Conservation (phyloP, 2,329 filamentous ascomycete genomes). For the Emergomyces pasteurianus region DNA sequence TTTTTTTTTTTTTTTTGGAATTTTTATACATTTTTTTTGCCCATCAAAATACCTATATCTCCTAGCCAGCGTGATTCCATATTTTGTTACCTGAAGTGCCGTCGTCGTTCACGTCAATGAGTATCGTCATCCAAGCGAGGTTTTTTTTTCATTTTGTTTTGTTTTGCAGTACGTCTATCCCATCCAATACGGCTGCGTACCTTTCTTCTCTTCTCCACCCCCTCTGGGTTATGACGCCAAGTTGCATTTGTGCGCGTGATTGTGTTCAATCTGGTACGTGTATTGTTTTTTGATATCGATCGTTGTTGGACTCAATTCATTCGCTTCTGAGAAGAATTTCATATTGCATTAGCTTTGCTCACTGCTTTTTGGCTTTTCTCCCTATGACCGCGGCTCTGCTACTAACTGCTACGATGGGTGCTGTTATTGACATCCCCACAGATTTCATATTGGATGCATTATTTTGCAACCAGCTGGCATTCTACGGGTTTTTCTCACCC, state of each 20-base stretch:
- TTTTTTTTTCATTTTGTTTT: too few species aligned
- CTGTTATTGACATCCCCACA: too few species aligned
- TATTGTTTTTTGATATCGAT: background rate
- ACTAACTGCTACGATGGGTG: too few species aligned
- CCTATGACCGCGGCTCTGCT: background rate
- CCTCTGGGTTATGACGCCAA: background rate
- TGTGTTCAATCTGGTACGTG: background rate
- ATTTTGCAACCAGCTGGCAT: too few species aligned
- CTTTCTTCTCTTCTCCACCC: background rate
- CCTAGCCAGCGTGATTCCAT: background rate
- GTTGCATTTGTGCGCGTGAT: background rate
- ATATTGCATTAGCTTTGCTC: background rate
- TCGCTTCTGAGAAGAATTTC: background rate
- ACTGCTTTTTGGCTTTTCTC: background rate
- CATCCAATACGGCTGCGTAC: background rate
- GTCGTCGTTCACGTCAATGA: background rate
- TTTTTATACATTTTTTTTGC: background rate
- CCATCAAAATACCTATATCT: background rate
- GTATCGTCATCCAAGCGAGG: background rate
- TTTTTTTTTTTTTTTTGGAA: too few species aligned
- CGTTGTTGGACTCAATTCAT: background rate
- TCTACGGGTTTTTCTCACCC: too few species aligned
- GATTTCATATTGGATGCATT: too few species aligned
- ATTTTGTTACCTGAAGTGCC: background rate
- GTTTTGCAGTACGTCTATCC: background rate